Percentiles rank a stretch among this genome's conserved stretches.
phyloP scores from a whole-genome alignment of 73 alveolate genomes.

The Symbiodinium pilosum region DNA sequence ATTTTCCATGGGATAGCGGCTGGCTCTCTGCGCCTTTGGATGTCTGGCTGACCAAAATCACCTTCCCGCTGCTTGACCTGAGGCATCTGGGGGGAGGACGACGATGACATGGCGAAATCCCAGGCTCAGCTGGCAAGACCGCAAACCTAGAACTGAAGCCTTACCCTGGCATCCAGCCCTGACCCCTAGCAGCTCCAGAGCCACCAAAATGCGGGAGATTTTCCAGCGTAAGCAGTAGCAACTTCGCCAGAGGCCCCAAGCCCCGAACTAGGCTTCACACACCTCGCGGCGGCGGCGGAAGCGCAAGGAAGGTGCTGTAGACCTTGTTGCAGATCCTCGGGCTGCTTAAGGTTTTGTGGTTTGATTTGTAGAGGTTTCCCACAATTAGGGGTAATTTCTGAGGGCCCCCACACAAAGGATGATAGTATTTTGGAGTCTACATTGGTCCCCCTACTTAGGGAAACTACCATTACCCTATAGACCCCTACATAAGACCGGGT shows the following conservation, averaged over 20 bases:
- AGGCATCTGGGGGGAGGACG: constrained; percentile 38
- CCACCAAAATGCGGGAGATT: no score
- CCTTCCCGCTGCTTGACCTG: no score
- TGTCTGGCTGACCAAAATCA: no score
- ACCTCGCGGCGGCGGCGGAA: constrained; percentile 27
- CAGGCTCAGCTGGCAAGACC: not conserved
- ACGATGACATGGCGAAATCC: constrained; percentile 55
- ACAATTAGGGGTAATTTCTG: not conserved
- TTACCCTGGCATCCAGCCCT: not conserved
- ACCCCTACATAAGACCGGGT: no score
- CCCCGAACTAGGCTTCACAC: constrained; percentile 13
- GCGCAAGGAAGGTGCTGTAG: constrained; percentile 11
- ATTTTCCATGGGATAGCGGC: no score
- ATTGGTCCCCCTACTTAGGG: not conserved
- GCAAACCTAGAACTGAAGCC: not conserved
- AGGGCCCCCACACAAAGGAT: not conserved
- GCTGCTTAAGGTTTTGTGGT: no score
- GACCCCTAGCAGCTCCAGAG: not conserved
- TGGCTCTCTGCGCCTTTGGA: no score
- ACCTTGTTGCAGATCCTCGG: constrained; percentile 43
- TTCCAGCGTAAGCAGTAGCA: no score
- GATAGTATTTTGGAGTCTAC: not conserved
- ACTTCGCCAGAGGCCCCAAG: no score
- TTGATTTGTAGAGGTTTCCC: no score
- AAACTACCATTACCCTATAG: no score